Evolutionary conservation across 1,284 basidiomycete species (phyloP), one percentile per base, ranked within the genome.

Genomic region (Puccinia novopanici): DNA sequence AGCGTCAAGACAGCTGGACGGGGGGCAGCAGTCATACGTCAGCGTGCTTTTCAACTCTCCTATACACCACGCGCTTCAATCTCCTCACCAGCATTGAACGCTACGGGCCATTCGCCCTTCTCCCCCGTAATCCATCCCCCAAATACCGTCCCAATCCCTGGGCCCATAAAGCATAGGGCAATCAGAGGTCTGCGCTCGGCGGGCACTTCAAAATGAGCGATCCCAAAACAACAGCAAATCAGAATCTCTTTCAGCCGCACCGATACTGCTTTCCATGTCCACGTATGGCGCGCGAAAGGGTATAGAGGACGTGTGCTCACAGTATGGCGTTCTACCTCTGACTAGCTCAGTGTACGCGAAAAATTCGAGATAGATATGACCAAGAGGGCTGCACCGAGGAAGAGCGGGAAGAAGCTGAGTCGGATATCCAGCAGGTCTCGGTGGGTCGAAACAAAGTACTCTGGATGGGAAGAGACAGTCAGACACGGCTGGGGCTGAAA

Each of bases 71-170:
- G 15, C 50, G 22, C 52, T 17, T 17, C 45, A 45, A 30, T 13
- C 24, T 67, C 1, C n/a, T 67, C n/a, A 75, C 75, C 65, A 24
- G 75, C 61, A 68, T 77, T 77, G 54, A 77, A 77, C 2, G 34
- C 75, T 40, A 57, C 37, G 1, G 75, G 63, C 75, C 75, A 77
- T 70, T 77, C 61, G 45, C 63, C 75, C 34, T 77, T 55, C 40
- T 77, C 75, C 3, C 75, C 75, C 37, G 75, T 77, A 15, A 77
- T 77, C 75, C 75, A 77, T 40, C 75, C 75, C 9, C 45, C 75
- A 70, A 77, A 77, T 24, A 77, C 63, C 40, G 61, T 68, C 1
- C 75, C 75, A 15, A 77, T 0, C 13, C 63, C 75, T 0, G 61
- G 52, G 3, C 54, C 61, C 52, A 77, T 45, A 10, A 67, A 54